These are phyloP conservation scores for Phytophthora agathidicida DNA, from an alignment of 352 stramenopile species.

Conservation along the genomic window DNA sequence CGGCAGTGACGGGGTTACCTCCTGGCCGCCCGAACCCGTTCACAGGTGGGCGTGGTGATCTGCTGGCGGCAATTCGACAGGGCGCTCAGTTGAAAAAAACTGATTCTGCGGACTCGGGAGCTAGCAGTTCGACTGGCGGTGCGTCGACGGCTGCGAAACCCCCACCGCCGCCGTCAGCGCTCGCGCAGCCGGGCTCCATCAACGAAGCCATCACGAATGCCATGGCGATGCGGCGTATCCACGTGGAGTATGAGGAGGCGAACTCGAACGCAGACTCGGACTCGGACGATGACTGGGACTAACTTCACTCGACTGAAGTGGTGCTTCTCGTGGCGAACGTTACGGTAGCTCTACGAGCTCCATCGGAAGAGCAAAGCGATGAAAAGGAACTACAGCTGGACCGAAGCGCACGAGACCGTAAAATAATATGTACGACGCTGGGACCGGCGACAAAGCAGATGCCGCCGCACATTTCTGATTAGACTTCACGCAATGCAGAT, in stretches of 20 bases:
- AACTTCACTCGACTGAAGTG: constrained; percentile 18
- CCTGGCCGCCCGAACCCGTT: constrained; percentile 69
- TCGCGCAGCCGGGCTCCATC: constrained; percentile 62
- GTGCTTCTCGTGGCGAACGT: constrained; percentile 12
- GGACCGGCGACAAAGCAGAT: constrained; percentile 7
- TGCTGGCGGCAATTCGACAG: constrained; percentile 80
- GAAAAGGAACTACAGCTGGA: constrained; percentile 10
- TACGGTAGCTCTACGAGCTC: constrained; percentile 18
- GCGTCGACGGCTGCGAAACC: constrained; percentile 20
- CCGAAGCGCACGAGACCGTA: constrained; percentile 21
- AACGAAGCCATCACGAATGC: constrained; percentile 84
- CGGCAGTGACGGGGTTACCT: constrained; percentile 51
- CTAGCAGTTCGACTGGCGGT: constrained; percentile 11
- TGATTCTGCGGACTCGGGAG: constrained; percentile 1
- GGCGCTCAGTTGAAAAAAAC: constrained; percentile 64
- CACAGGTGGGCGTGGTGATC: constrained; percentile 66
- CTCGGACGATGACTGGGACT: constrained; percentile 86
- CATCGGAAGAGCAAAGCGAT: constrained; percentile 35
- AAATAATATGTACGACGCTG: constrained; percentile 34
- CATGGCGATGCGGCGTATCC: constrained; percentile 79
- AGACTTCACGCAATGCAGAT: constrained; percentile 23
- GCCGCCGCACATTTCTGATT: constrained; percentile 24
- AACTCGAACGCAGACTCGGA: constrained; percentile 66
- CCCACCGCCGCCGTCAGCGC: constrained; percentile 30
- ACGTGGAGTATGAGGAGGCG: constrained; percentile 80